These are phyloP conservation scores for Candida ficus DNA, from an alignment of 805 yeast species.

Conservation along the genomic window DNA sequence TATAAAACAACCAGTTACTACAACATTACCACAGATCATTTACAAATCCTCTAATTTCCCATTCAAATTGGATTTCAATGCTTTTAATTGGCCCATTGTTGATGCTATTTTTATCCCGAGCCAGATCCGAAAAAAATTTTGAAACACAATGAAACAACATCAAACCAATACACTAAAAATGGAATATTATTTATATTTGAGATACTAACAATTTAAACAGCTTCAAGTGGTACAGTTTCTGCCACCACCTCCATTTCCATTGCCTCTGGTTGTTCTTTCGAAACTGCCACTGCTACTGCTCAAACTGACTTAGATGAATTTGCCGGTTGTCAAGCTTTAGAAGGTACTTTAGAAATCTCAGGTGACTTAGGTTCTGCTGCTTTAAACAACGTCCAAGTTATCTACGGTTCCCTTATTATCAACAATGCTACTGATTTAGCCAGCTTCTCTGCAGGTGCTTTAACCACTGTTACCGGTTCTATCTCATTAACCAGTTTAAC, in stretches of 20 bases:
- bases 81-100: background rate
- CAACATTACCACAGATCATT: no score
- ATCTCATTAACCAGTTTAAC: constrained; percentile 62
- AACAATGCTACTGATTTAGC: constrained; percentile 59
- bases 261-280: constrained; percentile 63
- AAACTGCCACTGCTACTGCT: constrained; percentile 65
- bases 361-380: constrained; percentile 62
- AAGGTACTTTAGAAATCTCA: constrained; percentile 70
- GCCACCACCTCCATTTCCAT: constrained; percentile 42
- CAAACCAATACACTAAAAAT: background rate
- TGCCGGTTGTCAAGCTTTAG: constrained; percentile 69
- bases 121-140: background rate
- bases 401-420: constrained; percentile 72
- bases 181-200: constrained; percentile 6
- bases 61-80: background rate
- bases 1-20: no score
- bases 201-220: constrained; percentile 22
- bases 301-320: constrained; percentile 74
- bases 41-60: no score
- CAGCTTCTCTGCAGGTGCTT: constrained; percentile 70
- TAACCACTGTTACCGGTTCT: constrained; percentile 69
- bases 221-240: constrained; percentile 40
- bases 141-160: background rate
- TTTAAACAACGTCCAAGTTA: constrained; percentile 67
- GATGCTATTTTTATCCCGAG: constrained; percentile 13